These are phyloP conservation scores for Botryotinia narcissicola DNA, from an alignment of 2,329 filamentous ascomycete species.

Conservation along the genomic window DNA sequence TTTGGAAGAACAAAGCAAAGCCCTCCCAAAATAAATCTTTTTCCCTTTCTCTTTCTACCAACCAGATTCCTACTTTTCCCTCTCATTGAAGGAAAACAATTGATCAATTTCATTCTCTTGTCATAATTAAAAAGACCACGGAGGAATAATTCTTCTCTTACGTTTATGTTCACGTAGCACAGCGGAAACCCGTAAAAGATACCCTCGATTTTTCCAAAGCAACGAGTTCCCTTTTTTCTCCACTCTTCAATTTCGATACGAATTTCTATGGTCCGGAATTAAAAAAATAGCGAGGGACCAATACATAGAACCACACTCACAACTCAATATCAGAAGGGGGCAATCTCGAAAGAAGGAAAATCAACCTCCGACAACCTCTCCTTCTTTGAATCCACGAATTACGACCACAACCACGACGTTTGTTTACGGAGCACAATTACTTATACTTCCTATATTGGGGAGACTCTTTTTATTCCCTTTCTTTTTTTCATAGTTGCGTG, in stretches of 20 bases:
- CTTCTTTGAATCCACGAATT: conserved; percentile 1
- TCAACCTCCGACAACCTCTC: background rate
- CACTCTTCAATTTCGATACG: conserved; percentile 18
- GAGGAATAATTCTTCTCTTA: background rate
- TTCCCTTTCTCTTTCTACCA: background rate
- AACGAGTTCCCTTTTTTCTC: conserved; percentile 10
- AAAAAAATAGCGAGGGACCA: conserved; percentile 12
- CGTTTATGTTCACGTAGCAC: background rate
- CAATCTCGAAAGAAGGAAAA: background rate
- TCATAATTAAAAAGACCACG: background rate
- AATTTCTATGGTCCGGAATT: conserved; percentile 18
- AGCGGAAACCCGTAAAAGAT: background rate
- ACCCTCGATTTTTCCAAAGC: conserved; percentile 1
- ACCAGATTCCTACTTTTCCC: background rate
- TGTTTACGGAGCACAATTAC: conserved; percentile 8
- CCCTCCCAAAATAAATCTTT: background rate
- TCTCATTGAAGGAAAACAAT: background rate
- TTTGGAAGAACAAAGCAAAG: conserved; percentile 6
- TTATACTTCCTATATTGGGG: background rate
- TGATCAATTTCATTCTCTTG: background rate
- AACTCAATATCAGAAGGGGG: conserved; percentile 15
- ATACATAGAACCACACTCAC: background rate
- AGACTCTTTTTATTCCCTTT: background rate
- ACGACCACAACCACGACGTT: conserved; percentile 8
- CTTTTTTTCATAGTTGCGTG: conserved; percentile 13